Percentiles rank a stretch among this genome's conserved stretches.
Conservation (phyloP, 768 basidiomycete genomes). For the Xanthoconium stramineum region DNA sequence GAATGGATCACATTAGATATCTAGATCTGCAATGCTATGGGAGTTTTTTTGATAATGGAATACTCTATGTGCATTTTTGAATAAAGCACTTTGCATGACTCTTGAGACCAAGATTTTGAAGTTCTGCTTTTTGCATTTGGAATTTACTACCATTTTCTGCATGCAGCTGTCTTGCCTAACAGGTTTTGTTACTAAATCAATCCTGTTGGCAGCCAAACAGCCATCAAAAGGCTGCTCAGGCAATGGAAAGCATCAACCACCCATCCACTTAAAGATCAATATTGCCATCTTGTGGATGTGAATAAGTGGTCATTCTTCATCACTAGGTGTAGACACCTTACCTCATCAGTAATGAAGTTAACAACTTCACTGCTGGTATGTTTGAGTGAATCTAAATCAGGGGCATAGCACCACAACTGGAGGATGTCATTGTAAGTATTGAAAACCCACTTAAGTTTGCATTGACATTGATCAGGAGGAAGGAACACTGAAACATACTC, state of each 20-base stretch:
- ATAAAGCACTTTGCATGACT: constrained; percentile 30
- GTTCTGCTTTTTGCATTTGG: constrained; percentile 44
- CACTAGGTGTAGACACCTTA: constrained; percentile 32
- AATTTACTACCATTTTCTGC: constrained; percentile 37
- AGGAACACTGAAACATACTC: constrained; percentile 47
- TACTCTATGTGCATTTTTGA: constrained; percentile 9
- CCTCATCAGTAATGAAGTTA: constrained; percentile 53
- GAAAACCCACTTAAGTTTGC: constrained; percentile 52
- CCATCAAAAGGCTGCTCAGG: constrained; percentile 26
- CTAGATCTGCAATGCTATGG: background rate
- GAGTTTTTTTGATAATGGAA: constrained; percentile 13
- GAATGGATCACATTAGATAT: too few species aligned
- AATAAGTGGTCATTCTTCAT: constrained; percentile 1
- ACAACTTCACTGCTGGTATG: constrained; percentile 62
- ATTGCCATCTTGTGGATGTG: constrained; percentile 27
- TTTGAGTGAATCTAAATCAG: constrained; percentile 65
- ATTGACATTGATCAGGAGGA: constrained; percentile 1
- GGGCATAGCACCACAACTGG: constrained; percentile 60
- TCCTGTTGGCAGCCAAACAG: constrained; percentile 32
- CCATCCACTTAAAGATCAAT: constrained; percentile 46
- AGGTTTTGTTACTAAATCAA: constrained; percentile 38
- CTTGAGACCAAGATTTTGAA: constrained; percentile 56
- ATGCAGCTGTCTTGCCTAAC: constrained; percentile 39
- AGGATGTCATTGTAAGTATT: constrained; percentile 60
- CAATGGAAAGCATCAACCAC: constrained; percentile 3